These are phyloP conservation scores for Halenospora varia DNA, from an alignment of 495 filamentous ascomycete genomes.

Conservation along the genomic window DNA sequence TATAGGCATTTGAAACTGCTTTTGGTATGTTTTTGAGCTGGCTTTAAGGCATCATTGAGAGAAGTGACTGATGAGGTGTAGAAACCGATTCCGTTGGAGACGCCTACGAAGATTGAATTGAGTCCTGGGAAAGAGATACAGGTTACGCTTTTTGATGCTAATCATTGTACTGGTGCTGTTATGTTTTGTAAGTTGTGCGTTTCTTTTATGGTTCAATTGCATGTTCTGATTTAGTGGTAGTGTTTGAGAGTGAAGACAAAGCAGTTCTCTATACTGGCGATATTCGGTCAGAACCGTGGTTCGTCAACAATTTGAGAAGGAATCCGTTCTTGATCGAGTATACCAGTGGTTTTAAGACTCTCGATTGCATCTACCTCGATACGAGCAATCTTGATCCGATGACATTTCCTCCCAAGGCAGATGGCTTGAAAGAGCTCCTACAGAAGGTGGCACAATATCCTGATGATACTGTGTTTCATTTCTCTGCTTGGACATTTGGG, in stretches of 20 bases:
- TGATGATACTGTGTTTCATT: slow-evolving; percentile 72
- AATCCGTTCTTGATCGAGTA: slow-evolving; percentile 77
- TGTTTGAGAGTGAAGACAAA: slow-evolving; percentile 73
- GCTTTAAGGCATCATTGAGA: background rate
- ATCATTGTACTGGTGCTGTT: slow-evolving; percentile 87
- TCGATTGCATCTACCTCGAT: slow-evolving; percentile 85
- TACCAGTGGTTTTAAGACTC: slow-evolving; percentile 54
- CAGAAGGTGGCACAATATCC: slow-evolving; percentile 67
- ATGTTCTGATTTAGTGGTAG: too few species aligned
- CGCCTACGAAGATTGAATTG: slow-evolving; percentile 74
- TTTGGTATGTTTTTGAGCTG: slow-evolving; percentile 36
- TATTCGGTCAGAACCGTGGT: slow-evolving; percentile 66
- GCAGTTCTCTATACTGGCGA: slow-evolving; percentile 91
- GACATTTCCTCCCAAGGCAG: slow-evolving; percentile 53
- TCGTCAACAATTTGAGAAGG: slow-evolving; percentile 52
- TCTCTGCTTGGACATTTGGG: slow-evolving; percentile 91
- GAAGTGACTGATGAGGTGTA: slow-evolving; percentile 21
- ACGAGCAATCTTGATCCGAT: slow-evolving; percentile 64
- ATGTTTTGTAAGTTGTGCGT: slow-evolving; percentile 77
- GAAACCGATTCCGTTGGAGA: slow-evolving; percentile 82
- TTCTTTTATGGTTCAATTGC: too few species aligned
- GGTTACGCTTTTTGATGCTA: slow-evolving; percentile 86
- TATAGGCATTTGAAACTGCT: slow-evolving; percentile 74
- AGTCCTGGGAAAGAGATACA: slow-evolving; percentile 60
- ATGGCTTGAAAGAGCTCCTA: slow-evolving; percentile 73